Percentiles rank a stretch among this genome's conserved stretches.
Conservation (phyloP, 73 alveolate genomes). For the Paramecium biaurelia region DNA sequence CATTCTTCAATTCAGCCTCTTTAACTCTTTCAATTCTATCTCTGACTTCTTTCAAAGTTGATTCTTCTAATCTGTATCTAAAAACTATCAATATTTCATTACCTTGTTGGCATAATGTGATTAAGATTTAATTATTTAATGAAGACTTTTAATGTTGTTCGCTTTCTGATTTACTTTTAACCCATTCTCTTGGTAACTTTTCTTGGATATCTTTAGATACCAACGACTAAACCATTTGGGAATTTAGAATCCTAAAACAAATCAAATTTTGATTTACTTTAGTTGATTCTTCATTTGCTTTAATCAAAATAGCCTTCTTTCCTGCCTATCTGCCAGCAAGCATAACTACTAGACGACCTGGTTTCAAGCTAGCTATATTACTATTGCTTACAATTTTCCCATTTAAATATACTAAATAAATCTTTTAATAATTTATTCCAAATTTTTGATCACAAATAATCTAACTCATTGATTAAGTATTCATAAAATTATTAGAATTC, state of each 20-base stretch:
- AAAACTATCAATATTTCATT: not conserved
- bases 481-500: not conserved
- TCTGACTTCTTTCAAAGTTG: constrained; percentile 57
- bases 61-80: constrained; percentile 47
- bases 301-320: constrained; percentile 88
- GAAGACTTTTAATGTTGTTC: constrained; percentile 84
- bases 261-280: constrained; percentile 65
- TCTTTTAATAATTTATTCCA: constrained; percentile 45
- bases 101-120: constrained; percentile 92
- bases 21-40: constrained; percentile 56
- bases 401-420: constrained; percentile 38
- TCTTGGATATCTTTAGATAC: constrained; percentile 82
- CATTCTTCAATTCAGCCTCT: constrained; percentile 48
- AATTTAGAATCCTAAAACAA: constrained; percentile 74
- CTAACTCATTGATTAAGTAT: not conserved
- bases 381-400: constrained; percentile 58
- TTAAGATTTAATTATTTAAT: constrained; percentile 82
- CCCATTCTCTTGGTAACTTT: constrained; percentile 87
- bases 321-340: constrained; percentile 93
- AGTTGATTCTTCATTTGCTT: constrained; percentile 82
- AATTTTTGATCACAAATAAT: not conserved
- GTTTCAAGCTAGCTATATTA: constrained; percentile 67
- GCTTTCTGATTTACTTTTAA: constrained; percentile 80
- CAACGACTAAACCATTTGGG: constrained; percentile 89
- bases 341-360: constrained; percentile 86